These are phyloP conservation scores for Neodidymelliopsis sp. DNA, from an alignment of 2,329 filamentous ascomycete genomes.

Conservation along the genomic window DNA sequence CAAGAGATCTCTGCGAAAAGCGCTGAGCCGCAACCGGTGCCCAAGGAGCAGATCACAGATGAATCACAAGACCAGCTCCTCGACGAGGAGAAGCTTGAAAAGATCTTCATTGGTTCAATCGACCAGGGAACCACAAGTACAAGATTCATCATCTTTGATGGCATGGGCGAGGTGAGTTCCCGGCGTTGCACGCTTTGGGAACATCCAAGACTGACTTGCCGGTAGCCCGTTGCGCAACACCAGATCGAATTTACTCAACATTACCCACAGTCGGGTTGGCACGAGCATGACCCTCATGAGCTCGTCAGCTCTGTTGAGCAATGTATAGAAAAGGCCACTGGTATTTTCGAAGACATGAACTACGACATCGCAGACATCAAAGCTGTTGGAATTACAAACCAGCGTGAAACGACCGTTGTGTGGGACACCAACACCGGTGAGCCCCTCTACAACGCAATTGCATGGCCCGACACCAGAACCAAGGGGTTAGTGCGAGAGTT, in stretches of 20 bases:
- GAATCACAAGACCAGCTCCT: conserved; percentile 27
- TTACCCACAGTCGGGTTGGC: conserved; percentile 87
- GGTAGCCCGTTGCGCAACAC: conserved; percentile 76
- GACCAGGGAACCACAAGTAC: conserved; percentile 92
- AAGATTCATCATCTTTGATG: conserved; percentile 89
- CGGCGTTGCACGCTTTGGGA: neutral
- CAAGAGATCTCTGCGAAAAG: conserved; percentile 37
- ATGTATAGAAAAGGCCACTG: conserved; percentile 80
- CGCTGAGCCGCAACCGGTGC: conserved; percentile 41
- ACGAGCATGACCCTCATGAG: conserved; percentile 85
- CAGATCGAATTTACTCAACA: conserved; percentile 87
- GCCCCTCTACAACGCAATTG: conserved; percentile 83
- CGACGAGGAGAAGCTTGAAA: conserved; percentile 48
- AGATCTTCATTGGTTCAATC: conserved; percentile 83
- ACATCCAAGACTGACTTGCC: conserved; percentile 3
- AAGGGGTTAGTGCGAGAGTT: conserved; percentile 78
- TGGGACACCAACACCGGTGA: conserved; percentile 85
- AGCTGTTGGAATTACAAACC: conserved; percentile 85
- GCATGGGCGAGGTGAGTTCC: conserved; percentile 61
- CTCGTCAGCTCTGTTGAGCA: conserved; percentile 76
- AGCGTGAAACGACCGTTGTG: conserved; percentile 85
- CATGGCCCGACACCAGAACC: conserved; percentile 86
- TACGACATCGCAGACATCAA: conserved; percentile 73
- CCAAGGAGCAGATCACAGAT: conserved; percentile 39
- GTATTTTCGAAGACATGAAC: conserved; percentile 74